Conservation (phyloP, 164 flowering plant genomes). For the Cinnamomum micranthum region DNA sequence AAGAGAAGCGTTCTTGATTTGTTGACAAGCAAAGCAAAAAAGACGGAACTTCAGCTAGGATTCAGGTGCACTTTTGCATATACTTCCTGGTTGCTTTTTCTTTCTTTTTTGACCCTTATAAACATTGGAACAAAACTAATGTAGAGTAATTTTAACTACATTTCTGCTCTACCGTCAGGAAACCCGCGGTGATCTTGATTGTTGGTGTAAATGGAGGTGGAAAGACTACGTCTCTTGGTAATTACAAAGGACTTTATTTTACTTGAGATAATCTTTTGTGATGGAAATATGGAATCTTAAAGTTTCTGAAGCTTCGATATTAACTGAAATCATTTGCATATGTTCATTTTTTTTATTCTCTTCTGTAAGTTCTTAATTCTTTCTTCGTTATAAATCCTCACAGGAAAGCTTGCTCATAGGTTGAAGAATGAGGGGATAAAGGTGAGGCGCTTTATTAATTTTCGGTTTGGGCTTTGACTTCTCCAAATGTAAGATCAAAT, state of each 20-base stretch:
- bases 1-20: constrained; percentile 76
- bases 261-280: background rate
- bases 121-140: background rate
- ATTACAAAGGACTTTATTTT: background rate
- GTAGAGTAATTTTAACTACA: background rate
- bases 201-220: constrained; percentile 99
- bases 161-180: constrained; percentile 35
- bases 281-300: background rate
- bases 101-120: background rate
- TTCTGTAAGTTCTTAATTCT: background rate
- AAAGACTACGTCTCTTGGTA: constrained; percentile 96
- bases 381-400: constrained; percentile 19
- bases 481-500: background rate
- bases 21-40: constrained; percentile 57
- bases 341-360: background rate
- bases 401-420: constrained; percentile 92
- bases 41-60: constrained; percentile 86
- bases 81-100: background rate
- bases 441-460: constrained; percentile 34
- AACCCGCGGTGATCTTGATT: constrained; percentile 88
- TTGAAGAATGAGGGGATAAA: constrained; percentile 84
- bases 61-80: constrained; percentile 47
- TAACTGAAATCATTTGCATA: too few species aligned
- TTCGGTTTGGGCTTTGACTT: background rate
- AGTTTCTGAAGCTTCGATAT: background rate